Evolutionary conservation across 1,284 basidiomycete species (phyloP), one percentile per base, ranked within the genome.

Genomic region (Vanrija pseudolonga): DNA sequence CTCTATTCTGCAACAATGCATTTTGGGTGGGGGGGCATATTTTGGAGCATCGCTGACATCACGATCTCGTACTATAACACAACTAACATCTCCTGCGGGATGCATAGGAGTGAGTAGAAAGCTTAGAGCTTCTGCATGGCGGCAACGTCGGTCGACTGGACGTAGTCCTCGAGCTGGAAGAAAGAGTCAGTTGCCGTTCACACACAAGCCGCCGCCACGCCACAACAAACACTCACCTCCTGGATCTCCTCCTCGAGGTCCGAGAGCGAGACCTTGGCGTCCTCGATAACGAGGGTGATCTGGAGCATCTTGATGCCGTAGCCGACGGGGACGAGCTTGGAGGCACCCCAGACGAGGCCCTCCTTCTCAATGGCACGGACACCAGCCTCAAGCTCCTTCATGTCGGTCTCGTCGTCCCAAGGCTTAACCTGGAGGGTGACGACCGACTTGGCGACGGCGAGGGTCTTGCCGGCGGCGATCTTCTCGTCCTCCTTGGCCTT

Each of bases 391-490:
- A 98, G 82, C 53, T 80, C 87, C 50, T 74, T 82, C 91, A 99
- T 93, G 80, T 98, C 90, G 57, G 95, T 99, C 82, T 97, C 93
- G 77, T 98, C 94, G 76, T 98, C 95, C 95, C 94, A 95, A 46
- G 94, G 95, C 81, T 98, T 98, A 63, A 98, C 92, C 66, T 98
- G 93, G 68, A 98, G 80, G 51, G 96, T 98, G 57, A 76, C 75
- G 53, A 80, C 80, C 49, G 61, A 92, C 90, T 97, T 97, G 73
- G 92, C 93, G 58, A 85, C 75, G 53, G 69, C 74, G 51, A 74
- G 78, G 45, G 86, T 81, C 81, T 93, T 92, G 56, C 73, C 74
- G 50, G 74, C 71, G 47, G 79, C 75, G 41, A 73, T 64, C 66
- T 78, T 79, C 67, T 79, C 78, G 53, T 70, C 69, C 63, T 87